Conservation (phyloP, 345 rosid genomes). For the Punica granatum region DNA sequence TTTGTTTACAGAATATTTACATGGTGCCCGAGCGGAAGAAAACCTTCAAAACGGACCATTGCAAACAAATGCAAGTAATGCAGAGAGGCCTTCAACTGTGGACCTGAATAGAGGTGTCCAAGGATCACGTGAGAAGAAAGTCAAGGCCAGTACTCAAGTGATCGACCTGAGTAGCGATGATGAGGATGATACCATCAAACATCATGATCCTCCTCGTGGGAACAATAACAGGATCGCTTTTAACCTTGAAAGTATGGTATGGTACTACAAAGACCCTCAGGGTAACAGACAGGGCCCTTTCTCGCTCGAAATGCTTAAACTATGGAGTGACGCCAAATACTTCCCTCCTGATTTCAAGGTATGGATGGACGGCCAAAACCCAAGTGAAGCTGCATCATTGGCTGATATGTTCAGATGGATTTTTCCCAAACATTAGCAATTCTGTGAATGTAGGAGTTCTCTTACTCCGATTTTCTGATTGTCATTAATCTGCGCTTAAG, state of each 20-base stretch:
- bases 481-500: background rate
- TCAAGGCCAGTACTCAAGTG: slow-evolving; percentile 15
- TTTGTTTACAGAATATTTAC: slow-evolving; percentile 13
- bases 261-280: slow-evolving; percentile 65
- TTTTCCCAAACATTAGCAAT: background rate
- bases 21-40: slow-evolving; percentile 3
- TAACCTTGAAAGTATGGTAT: slow-evolving; percentile 23
- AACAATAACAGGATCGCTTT: slow-evolving; percentile 8
- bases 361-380: slow-evolving; percentile 53
- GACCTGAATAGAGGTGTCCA: background rate
- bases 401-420: slow-evolving; percentile 13
- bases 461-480: background rate
- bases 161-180: slow-evolving; percentile 52
- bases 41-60: slow-evolving; percentile 7
- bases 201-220: slow-evolving; percentile 14
- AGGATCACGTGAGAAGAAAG: slow-evolving; percentile 1
- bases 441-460: background rate
- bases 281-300: slow-evolving; percentile 65
- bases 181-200: slow-evolving; percentile 9
- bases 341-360: slow-evolving; percentile 55
- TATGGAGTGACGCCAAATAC: slow-evolving; percentile 43
- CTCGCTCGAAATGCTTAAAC: slow-evolving; percentile 42
- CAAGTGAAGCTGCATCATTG: slow-evolving; percentile 35
- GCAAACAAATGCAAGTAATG: background rate
- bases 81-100: slow-evolving; percentile 3